A percentile compares a stretch with the other conserved stretches of the same genome.
Conservation (phyloP, 2,329 filamentous ascomycete genomes). For the Coniosporium tulheliwenetii region DNA sequence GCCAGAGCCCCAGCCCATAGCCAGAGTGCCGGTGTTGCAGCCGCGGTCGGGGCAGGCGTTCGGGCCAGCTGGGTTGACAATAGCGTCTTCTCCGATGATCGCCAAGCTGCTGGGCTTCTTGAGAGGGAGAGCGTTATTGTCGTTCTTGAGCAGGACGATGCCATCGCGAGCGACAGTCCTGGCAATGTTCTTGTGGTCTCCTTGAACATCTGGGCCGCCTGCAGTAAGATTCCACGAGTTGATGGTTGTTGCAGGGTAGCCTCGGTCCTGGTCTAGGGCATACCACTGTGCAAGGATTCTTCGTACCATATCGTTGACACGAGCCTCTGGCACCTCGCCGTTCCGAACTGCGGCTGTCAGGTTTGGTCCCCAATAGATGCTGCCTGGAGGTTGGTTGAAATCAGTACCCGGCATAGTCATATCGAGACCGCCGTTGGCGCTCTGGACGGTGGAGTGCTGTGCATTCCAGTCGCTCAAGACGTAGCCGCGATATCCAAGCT, state of each 20-base stretch:
- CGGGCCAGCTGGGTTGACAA: slow-evolving; percentile 26
- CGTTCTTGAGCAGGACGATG: slow-evolving; percentile 61
- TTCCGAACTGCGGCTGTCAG: slow-evolving; percentile 39
- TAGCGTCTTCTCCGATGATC: slow-evolving; percentile 35
- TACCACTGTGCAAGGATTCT: slow-evolving; percentile 36
- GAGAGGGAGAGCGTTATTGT: slow-evolving; percentile 22
- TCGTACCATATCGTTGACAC: slow-evolving; percentile 44
- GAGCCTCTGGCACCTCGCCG: slow-evolving; percentile 37
- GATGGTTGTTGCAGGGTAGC: slow-evolving; percentile 42
- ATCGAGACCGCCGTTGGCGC: slow-evolving; percentile 45
- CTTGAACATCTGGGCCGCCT: slow-evolving; percentile 45
- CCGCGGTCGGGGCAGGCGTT: slow-evolving; percentile 30
- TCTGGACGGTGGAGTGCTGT: slow-evolving; percentile 42
- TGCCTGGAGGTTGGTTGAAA: slow-evolving; percentile 6
- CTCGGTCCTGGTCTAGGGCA: slow-evolving; percentile 41
- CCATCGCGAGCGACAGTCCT: slow-evolving; percentile 61
- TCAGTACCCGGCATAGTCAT: slow-evolving; percentile 52
- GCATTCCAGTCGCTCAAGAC: slow-evolving; percentile 39
- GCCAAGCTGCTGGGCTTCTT: slow-evolving; percentile 21
- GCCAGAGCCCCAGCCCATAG: slow-evolving; percentile 31
- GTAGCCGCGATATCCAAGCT: slow-evolving; percentile 57
- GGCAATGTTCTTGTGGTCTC: slow-evolving; percentile 54
- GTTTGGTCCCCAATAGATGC: slow-evolving; percentile 14
- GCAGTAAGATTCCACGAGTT: slow-evolving; percentile 37
- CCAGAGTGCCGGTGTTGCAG: slow-evolving; percentile 29